A percentile compares a stretch with the other conserved stretches of the same genome.
Conservation (phyloP, 257 asterid genomes). For the Nicotiana noctiflora region DNA sequence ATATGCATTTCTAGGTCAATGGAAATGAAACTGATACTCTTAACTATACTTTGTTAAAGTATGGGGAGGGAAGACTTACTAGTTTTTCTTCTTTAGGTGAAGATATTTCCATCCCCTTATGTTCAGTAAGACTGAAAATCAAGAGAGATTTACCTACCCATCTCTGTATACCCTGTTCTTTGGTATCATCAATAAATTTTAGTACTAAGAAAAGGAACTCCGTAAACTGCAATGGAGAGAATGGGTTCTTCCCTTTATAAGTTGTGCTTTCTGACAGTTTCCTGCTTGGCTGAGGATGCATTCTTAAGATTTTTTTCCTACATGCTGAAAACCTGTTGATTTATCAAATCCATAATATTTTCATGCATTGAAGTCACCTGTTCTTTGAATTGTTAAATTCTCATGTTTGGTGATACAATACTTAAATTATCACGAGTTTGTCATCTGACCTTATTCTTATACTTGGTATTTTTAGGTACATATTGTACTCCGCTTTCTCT, state of each 20-base stretch:
- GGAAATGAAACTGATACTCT: background rate
- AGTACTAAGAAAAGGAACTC: background rate
- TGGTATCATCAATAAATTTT: background rate
- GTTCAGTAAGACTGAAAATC: background rate
- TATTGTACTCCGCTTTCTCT: slow-evolving; percentile 82
- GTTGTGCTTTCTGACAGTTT: background rate
- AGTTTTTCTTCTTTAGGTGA: background rate
- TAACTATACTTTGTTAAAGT: background rate
- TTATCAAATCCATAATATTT: background rate
- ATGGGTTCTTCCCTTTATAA: background rate
- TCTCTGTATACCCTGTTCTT: background rate
- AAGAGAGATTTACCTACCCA: background rate
- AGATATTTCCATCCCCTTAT: background rate
- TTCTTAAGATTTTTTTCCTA: background rate
- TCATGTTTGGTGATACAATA: background rate
- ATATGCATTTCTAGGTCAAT: background rate
- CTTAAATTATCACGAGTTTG: background rate
- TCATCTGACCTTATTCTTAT: slow-evolving; percentile 1
- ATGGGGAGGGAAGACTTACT: background rate
- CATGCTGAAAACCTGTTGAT: background rate
- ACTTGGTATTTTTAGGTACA: slow-evolving; percentile 52
- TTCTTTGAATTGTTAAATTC: background rate
- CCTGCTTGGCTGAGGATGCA: background rate
- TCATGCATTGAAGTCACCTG: background rate
- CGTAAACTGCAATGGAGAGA: background rate